Base-by-base conservation (phyloP, 1,139 yeast species). In the Wickerhamiella pararugosa region DNA sequence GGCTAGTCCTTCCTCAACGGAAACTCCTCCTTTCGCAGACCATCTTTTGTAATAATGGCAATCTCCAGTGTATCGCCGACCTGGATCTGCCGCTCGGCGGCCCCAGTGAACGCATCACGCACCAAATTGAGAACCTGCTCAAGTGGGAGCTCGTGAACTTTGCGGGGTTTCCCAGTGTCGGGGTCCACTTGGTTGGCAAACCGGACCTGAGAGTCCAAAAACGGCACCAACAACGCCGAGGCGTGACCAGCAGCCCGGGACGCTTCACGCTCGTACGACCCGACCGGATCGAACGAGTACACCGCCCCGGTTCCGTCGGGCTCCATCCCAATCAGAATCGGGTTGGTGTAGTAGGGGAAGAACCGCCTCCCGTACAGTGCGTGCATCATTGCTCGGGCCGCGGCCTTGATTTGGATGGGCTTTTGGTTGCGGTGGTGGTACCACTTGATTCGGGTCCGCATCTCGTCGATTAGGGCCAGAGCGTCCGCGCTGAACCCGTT, bases 211-310 rank as follows among this genome's bases (percentile, higher is more conserved):
- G 87, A 90, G 62, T 90, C 98, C 57, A 90, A 73, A 61, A 90
- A 90, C 5, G 98, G 98, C 92, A 86, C 87, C 55, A 90, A 86
- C 62, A 90, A 73, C 51, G 90, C 76, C 2, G 96, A 92, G 30
- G 97, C 97, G 6, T 96, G 92, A 37, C 98, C 98, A 48, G 94
- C 97, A 1, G 97, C 97, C 57, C 96, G 75, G 64, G 96, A 84
- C 59, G 86, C 94, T 61, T 87, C 96, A 56, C 96, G 76, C 65
- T 92, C 98, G 60, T 90, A 92, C 1, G 95, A 83, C 5, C 98
- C 98, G 45, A 90, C 95, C 1, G 98, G 98, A 59, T 90, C 98
- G 60, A 84, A 90, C 5, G 97, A 86, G 61, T 82, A 90, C 33
- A 90, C 84, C 2, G 95, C 90, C 40, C 98, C 98, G 54, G 77